A percentile compares a stretch with the other conserved stretches of the same genome.
Evolutionary conservation across 805 yeast species (phyloP).

Genomic region (Ogataea trehalophila): DNA sequence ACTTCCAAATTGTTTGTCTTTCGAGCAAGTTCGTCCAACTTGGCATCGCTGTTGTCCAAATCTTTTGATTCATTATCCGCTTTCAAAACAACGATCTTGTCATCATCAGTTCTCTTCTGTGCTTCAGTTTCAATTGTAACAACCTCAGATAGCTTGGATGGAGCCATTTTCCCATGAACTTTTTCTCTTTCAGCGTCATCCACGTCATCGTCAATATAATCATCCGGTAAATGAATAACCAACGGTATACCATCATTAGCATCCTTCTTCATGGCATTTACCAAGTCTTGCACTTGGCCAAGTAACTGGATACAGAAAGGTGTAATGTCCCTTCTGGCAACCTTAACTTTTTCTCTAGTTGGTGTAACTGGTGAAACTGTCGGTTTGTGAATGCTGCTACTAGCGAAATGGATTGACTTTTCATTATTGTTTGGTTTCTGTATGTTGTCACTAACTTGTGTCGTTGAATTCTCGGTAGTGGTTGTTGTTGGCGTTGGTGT

Average conservation of each 20-base stretch:
- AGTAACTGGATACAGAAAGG: slow-evolving; percentile 30
- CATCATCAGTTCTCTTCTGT: too few species aligned
- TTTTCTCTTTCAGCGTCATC: neutral
- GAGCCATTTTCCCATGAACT: neutral
- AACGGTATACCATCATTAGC: slow-evolving; percentile 20
- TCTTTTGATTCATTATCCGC: too few species aligned
- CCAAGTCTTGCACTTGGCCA: slow-evolving; percentile 12
- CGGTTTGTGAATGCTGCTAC: neutral
- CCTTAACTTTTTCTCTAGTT: slow-evolving; percentile 33
- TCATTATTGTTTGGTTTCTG: neutral
- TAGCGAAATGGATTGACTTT: slow-evolving; percentile 8
- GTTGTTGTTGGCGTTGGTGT: neutral
- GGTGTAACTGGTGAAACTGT: slow-evolving; percentile 18
- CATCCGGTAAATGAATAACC: neutral
- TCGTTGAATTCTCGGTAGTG: neutral
- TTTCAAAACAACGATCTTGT: too few species aligned
- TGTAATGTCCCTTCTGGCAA: slow-evolving; percentile 46
- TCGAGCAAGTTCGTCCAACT: too few species aligned
- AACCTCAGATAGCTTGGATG: neutral
- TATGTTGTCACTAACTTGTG: neutral
- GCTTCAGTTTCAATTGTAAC: neutral
- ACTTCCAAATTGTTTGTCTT: too few species aligned
- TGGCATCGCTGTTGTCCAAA: too few species aligned
- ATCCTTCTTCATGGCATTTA: slow-evolving; percentile 21
- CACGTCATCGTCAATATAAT: neutral